phyloP scores from a whole-genome alignment of 768 basidiomycete species.

The Termitomyces sp. region DNA sequence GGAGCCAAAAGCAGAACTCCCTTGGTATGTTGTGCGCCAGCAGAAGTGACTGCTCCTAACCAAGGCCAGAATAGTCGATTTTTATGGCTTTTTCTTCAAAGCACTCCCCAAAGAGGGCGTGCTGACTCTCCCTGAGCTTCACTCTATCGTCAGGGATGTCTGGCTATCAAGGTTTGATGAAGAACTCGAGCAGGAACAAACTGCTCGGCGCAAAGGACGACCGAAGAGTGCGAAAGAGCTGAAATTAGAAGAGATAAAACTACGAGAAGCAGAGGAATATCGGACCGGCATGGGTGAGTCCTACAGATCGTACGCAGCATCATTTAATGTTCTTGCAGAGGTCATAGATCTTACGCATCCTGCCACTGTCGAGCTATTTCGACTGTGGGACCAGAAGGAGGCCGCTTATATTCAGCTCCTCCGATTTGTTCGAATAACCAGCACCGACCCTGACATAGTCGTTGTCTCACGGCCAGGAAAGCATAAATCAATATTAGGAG shows the following conservation, averaged over 20 bases:
- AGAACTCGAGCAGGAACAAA: slow-evolving; percentile 56
- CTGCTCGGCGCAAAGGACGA: slow-evolving; percentile 63
- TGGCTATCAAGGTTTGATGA: slow-evolving; percentile 74
- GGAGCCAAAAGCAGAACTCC: slow-evolving; percentile 49
- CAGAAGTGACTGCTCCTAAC: slow-evolving; percentile 5
- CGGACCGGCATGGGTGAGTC: slow-evolving; percentile 74
- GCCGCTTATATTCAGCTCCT: slow-evolving; percentile 64
- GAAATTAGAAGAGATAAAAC: slow-evolving; percentile 65
- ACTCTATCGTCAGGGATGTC: slow-evolving; percentile 53
- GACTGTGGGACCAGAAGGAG: slow-evolving; percentile 76
- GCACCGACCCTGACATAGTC: slow-evolving; percentile 38
- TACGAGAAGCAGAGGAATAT: slow-evolving; percentile 67
- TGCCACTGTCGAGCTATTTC: slow-evolving; percentile 65
- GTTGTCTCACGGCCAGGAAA: slow-evolving; percentile 59
- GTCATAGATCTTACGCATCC: slow-evolving; percentile 73
- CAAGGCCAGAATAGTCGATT: slow-evolving; percentile 41
- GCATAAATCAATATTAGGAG: slow-evolving; percentile 32
- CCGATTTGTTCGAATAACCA: slow-evolving; percentile 73
- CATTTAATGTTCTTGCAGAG: slow-evolving; percentile 38
- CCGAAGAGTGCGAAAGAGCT: slow-evolving; percentile 67
- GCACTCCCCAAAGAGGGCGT: slow-evolving; percentile 57
- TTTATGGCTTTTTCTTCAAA: slow-evolving; percentile 73
- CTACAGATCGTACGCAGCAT: neutral
- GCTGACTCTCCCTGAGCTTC: slow-evolving; percentile 61
- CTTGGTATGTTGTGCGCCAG: slow-evolving; percentile 36